These are phyloP conservation scores for Nymphaea colorata DNA, from an alignment of 164 flowering plant species.

Conservation along the genomic window DNA sequence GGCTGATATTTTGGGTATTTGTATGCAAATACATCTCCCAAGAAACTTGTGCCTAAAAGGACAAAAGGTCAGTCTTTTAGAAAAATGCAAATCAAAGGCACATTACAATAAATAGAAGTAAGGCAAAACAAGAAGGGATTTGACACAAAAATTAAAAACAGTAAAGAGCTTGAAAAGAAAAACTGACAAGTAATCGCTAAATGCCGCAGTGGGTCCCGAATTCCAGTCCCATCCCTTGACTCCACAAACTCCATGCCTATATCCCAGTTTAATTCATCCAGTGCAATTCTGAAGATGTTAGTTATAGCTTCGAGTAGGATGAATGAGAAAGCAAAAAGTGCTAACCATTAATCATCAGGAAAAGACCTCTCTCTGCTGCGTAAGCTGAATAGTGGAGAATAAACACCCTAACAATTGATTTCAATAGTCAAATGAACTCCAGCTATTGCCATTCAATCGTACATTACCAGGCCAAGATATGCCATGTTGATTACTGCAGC, in stretches of 20 bases:
- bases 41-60: slow-evolving; percentile 36
- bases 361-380: no score
- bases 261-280: background rate
- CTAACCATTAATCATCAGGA: no score
- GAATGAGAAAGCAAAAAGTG: no score
- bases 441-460: no score
- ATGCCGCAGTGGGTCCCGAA: background rate
- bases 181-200: no score
- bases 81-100: background rate
- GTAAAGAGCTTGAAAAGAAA: background rate
- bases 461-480: no score
- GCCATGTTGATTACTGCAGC: no score
- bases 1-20: slow-evolving; percentile 27
- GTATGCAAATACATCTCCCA: slow-evolving; percentile 37
- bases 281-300: no score
- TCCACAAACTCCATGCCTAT: slow-evolving; percentile 7
- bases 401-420: no score
- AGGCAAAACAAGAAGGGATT: background rate
- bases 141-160: background rate
- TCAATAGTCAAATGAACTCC: no score
- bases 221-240: background rate
- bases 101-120: no score
- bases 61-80: background rate
- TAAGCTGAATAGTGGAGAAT: no score
- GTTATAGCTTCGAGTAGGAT: background rate